Base-by-base conservation (phyloP, 1,139 yeast species). In the Candida sojae region DNA sequence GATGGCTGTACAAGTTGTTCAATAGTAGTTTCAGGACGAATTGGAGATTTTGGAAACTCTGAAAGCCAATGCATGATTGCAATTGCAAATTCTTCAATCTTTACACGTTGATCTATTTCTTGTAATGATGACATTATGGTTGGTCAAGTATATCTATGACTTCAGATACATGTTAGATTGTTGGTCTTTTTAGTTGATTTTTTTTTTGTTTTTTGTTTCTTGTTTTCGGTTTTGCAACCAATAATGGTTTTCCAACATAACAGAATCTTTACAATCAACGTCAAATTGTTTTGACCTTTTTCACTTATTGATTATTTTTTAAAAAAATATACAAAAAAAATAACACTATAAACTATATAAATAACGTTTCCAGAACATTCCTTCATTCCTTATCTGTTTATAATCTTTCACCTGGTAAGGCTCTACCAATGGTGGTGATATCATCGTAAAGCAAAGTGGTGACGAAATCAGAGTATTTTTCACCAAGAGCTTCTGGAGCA, bases 371-470 rank as follows among this genome's bases (percentile, higher is more conserved):
- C 48, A 26, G 44, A 42, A 45, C 43, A 41, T 33, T 41, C 30
- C 43, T 40, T 32, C 17, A 7, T 32, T 32, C 29, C 29, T 26
- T 8, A 6, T 26, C 13, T 12, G 12, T 56, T 60, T 68, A 75
- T 65, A 75, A 75, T 61, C 71, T 75, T 55, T 73, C 78, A 48
- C 76, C 79, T 53, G 70, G 54, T 48, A 62, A 55, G 38, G 80
- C 68, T 70, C 80, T 74, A 54, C 80, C 80, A 51, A 74, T 61
- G 43, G 80, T 83, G 49, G 86, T 79, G 52, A 87, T 80, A 50
- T 85, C 87, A 57, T 85, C 88, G 66, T 86, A 86, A 59, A 85
- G 70, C 60, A 84, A 70, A 36, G 86, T 83, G 43, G 95, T 87
- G 59, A 87, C 80, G 67, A 87, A 87, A 62, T 86, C 92, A 50